Evolutionary conservation across 2,329 filamentous ascomycete genomes (phyloP).

Genomic region (Onygenales sp.): DNA sequence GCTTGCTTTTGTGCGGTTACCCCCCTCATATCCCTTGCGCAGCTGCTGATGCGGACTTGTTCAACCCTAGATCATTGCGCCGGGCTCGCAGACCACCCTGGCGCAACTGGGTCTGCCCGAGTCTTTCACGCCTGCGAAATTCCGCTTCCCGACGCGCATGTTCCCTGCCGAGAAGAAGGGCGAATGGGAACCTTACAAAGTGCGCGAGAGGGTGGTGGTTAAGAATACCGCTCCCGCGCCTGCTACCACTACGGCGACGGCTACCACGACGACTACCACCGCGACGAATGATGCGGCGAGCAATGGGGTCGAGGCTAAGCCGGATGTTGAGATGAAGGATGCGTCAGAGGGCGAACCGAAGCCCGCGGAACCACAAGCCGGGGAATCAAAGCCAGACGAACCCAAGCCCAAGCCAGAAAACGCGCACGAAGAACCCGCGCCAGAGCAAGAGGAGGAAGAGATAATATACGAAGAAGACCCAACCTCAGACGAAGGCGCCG

Average conservation of each 20-base stretch:
- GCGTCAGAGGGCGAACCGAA: constrained; percentile 16
- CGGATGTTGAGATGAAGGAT: constrained; percentile 39
- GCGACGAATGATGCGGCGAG: constrained; percentile 6
- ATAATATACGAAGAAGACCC: constrained; percentile 78
- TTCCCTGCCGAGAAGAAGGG: constrained; percentile 69
- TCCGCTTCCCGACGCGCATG: constrained; percentile 87
- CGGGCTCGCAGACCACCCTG: constrained; percentile 78
- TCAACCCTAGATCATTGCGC: constrained; percentile 38
- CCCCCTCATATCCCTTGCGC: neutral
- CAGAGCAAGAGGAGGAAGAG: constrained; percentile 32
- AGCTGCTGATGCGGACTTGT: neutral
- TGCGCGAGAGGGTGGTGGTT: constrained; percentile 44
- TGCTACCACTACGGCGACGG: neutral
- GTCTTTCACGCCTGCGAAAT: constrained; percentile 79
- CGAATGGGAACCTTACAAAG: constrained; percentile 72
- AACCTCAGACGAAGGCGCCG: constrained; percentile 76
- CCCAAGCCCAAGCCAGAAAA: constrained; percentile 11
- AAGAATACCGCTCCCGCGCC: neutral
- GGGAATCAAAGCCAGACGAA: constrained; percentile 14
- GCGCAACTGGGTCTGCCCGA: constrained; percentile 85
- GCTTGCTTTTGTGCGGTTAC: neutral
- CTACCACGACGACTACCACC: constrained; percentile 6
- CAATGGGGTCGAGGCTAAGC: constrained; percentile 22
- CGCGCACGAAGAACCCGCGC: constrained; percentile 16
- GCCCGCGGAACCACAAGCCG: neutral